These are phyloP conservation scores for Emericellopsis terricola DNA, from an alignment of 495 filamentous ascomycete species.

Conservation along the genomic window DNA sequence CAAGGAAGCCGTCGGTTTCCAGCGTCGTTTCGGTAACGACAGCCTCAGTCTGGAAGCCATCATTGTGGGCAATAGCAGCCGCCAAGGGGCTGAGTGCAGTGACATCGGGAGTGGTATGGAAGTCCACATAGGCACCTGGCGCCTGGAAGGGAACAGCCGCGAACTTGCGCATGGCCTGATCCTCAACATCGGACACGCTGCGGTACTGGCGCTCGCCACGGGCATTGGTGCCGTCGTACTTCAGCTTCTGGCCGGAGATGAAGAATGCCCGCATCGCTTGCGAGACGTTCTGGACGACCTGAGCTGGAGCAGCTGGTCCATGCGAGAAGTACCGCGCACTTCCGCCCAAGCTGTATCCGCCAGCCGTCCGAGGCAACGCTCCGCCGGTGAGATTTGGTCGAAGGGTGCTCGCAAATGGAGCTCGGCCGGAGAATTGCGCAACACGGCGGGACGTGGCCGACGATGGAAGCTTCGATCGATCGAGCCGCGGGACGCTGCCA, in stretches of 20 bases:
- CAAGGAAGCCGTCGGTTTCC: conserved; percentile 63
- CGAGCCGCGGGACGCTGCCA: conserved; percentile 21
- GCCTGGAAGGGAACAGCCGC: conserved; percentile 29
- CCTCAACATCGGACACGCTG: conserved; percentile 47
- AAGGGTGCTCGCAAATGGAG: conserved; percentile 79
- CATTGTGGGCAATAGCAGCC: conserved; percentile 17
- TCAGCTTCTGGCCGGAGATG: conserved; percentile 69
- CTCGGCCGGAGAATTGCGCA: conserved; percentile 43
- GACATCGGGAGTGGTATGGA: conserved; percentile 70
- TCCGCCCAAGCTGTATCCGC: conserved; percentile 60
- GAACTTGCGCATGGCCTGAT: conserved; percentile 47
- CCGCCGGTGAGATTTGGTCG: conserved; percentile 88
- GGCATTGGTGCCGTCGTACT: conserved; percentile 56
- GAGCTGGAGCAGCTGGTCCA: conserved; percentile 61
- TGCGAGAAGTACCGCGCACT: conserved; percentile 82
- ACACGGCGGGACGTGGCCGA: conserved; percentile 51
- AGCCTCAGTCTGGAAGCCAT: conserved; percentile 13
- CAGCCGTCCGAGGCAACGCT: conserved; percentile 63
- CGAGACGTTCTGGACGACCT: conserved; percentile 90
- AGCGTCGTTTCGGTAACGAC: conserved; percentile 31
- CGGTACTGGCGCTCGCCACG: conserved; percentile 64
- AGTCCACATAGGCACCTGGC: conserved; percentile 69
- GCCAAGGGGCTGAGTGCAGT: conserved; percentile 56
- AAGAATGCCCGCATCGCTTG: conserved; percentile 78
- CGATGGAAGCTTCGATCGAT: conserved; percentile 44